These are phyloP conservation scores for Fomitopsis serialis DNA, from an alignment of 768 basidiomycete species.

Conservation along the genomic window DNA sequence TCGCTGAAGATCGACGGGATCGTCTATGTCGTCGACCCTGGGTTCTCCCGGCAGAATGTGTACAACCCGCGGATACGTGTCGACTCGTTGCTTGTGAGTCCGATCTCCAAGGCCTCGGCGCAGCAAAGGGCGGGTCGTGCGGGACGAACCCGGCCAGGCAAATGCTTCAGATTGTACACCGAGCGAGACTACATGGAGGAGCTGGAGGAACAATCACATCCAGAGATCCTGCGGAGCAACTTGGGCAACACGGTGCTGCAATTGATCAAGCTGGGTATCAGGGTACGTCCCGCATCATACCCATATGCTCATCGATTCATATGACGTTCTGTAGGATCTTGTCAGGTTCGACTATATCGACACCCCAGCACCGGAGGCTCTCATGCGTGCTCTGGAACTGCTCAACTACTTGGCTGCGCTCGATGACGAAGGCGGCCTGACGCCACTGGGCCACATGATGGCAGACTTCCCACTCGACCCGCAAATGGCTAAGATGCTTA, in stretches of 20 bases:
- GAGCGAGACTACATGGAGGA: conserved; percentile 96
- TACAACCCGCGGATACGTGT: conserved; percentile 98
- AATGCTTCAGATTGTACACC: conserved; percentile 95
- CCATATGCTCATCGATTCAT: neutral
- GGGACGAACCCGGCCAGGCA: conserved; percentile 92
- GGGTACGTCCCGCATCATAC: conserved; percentile 36
- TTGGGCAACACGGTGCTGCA: conserved; percentile 91
- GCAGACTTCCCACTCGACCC: conserved; percentile 99
- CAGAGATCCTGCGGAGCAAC: conserved; percentile 93
- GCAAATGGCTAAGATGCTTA: conserved; percentile 89
- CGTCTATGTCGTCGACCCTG: conserved; percentile 96
- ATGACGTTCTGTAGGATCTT: conserved; percentile 15
- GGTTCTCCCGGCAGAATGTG: conserved; percentile 96
- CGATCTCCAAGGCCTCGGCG: conserved; percentile 95
- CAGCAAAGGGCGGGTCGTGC: conserved; percentile 96
- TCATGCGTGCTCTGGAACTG: conserved; percentile 94
- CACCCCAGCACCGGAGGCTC: conserved; percentile 48
- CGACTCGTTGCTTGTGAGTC: conserved; percentile 87
- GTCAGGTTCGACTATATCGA: conserved; percentile 26
- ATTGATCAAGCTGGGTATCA: conserved; percentile 90
- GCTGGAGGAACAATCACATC: conserved; percentile 95
- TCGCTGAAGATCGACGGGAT: conserved; percentile 98
- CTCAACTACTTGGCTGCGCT: conserved; percentile 89
- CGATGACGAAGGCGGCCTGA: conserved; percentile 91
- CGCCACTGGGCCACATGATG: conserved; percentile 84